Conservation (phyloP, 495 filamentous ascomycete species). For the Aspergillus avenaceus region DNA sequence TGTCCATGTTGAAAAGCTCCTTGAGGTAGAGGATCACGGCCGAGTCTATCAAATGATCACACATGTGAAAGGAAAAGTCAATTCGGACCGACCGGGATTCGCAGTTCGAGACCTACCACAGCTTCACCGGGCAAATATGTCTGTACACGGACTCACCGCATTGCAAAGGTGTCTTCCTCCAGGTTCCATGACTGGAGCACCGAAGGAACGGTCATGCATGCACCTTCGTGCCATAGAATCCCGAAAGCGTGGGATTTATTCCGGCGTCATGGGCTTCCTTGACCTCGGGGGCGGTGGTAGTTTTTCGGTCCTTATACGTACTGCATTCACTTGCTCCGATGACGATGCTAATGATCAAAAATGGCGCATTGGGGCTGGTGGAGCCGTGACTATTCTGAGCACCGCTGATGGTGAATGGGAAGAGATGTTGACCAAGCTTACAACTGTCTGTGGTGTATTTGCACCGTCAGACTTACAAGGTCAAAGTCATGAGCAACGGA, state of each 20-base stretch:
- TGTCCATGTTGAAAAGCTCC: conserved; percentile 62
- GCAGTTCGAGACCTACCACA: conserved; percentile 32
- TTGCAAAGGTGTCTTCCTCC: conserved; percentile 77
- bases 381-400: conserved; percentile 80
- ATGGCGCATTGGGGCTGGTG: conserved; percentile 86
- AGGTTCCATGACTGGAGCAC: conserved; percentile 92
- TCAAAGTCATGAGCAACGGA: background rate
- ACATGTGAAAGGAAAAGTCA: conserved; percentile 71
- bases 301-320: conserved; percentile 84
- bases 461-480: conserved; percentile 15
- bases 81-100: conserved; percentile 28
- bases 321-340: conserved; percentile 61
- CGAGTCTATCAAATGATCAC: conserved; percentile 88
- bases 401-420: conserved; percentile 75
- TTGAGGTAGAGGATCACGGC: conserved; percentile 84
- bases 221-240: conserved; percentile 66
- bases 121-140: conserved; percentile 35
- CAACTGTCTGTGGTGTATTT: conserved; percentile 56
- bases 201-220: conserved; percentile 86
- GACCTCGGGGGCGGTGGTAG: conserved; percentile 81
- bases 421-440: conserved; percentile 84
- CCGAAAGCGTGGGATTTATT: conserved; percentile 72
- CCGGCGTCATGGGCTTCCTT: conserved; percentile 84
- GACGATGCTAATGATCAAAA: conserved; percentile 48
- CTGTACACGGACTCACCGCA: conserved; percentile 63